A percentile compares a stretch with the other conserved stretches of the same genome.
These are phyloP conservation scores for Calonectria hongkongensis DNA, from an alignment of 2,329 filamentous ascomycete genomes.

Conservation along the genomic window DNA sequence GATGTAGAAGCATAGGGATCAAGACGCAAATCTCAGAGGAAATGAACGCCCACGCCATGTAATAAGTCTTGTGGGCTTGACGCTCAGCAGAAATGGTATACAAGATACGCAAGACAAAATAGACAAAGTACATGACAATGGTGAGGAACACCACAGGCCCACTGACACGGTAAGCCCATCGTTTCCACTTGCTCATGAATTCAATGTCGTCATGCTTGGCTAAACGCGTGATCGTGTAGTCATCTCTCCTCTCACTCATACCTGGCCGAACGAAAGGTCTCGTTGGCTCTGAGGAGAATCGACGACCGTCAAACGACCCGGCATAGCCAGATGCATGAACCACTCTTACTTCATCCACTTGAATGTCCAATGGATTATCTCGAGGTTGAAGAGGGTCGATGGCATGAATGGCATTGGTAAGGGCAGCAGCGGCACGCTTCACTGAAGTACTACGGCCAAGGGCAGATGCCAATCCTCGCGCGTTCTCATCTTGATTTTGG, in stretches of 20 bases:
- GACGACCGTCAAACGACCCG: slow-evolving; percentile 31
- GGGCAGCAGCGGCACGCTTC: slow-evolving; percentile 17
- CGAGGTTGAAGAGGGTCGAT: slow-evolving; percentile 21
- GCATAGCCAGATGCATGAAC: slow-evolving; percentile 14
- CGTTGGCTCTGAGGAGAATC: slow-evolving; percentile 26
- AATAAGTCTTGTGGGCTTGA: slow-evolving; percentile 19
- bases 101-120: slow-evolving; percentile 20
- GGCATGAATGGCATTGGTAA: slow-evolving; percentile 19
- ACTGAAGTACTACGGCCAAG: slow-evolving; percentile 10
- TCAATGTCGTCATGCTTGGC: slow-evolving; percentile 55
- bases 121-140: slow-evolving; percentile 21
- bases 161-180: slow-evolving; percentile 1
- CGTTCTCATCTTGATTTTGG: slow-evolving; percentile 4
- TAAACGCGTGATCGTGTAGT: slow-evolving; percentile 54
- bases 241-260: slow-evolving; percentile 43
- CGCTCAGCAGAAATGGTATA: slow-evolving; percentile 13
- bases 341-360: slow-evolving; percentile 18
- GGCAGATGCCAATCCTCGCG: slow-evolving; percentile 2
- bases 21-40: slow-evolving; percentile 6
- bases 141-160: not conserved
- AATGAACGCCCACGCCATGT: slow-evolving; percentile 12
- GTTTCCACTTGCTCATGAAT: slow-evolving; percentile 22
- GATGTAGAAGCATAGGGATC: slow-evolving; percentile 6
- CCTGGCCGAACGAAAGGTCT: slow-evolving; percentile 31
- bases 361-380: slow-evolving; percentile 20